A percentile compares a stretch with the other conserved stretches of the same genome.
These are phyloP conservation scores for Globisporangium lucens DNA, from an alignment of 352 stramenopile species.

Conservation along the genomic window DNA sequence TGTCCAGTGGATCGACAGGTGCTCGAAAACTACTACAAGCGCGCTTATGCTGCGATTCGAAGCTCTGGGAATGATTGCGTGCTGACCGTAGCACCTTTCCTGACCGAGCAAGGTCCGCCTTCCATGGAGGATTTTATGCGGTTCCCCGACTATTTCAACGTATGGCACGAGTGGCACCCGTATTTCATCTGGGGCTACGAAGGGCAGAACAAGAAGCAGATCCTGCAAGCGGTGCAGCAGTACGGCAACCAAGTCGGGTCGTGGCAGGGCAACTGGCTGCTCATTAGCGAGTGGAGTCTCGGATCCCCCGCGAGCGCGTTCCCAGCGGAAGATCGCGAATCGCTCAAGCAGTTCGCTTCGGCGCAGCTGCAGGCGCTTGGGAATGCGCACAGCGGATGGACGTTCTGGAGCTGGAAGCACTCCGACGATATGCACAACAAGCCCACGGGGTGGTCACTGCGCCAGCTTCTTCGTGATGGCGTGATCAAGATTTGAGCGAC, in stretches of 20 bases:
- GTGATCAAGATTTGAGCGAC: constrained; percentile 26
- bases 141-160: constrained; percentile 38
- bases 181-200: constrained; percentile 72
- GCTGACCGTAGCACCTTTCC: constrained; percentile 44
- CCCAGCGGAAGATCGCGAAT: constrained; percentile 35
- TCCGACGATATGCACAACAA: constrained; percentile 54
- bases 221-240: constrained; percentile 50
- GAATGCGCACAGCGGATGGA: constrained; percentile 71
- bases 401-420: constrained; percentile 86
- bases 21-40: constrained; percentile 55
- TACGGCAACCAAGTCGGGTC: constrained; percentile 52
- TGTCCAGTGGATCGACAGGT: constrained; percentile 42
- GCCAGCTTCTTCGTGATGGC: constrained; percentile 72
- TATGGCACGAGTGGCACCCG: constrained; percentile 51
- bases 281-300: constrained; percentile 85
- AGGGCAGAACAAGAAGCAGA: constrained; percentile 47
- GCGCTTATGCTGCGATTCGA: constrained; percentile 57
- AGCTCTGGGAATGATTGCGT: constrained; percentile 53
- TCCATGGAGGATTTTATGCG: constrained; percentile 39
- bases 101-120: constrained; percentile 45
- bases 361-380: constrained; percentile 58
- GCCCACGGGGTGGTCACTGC: constrained; percentile 71
- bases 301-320: constrained; percentile 59
- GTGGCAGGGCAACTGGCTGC: constrained; percentile 71
- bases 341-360: constrained; percentile 48